Percentiles rank a stretch among this genome's conserved stretches.
These are phyloP conservation scores for Quercus berberidifolia DNA, from an alignment of 306 rosid species.

Conservation along the genomic window DNA sequence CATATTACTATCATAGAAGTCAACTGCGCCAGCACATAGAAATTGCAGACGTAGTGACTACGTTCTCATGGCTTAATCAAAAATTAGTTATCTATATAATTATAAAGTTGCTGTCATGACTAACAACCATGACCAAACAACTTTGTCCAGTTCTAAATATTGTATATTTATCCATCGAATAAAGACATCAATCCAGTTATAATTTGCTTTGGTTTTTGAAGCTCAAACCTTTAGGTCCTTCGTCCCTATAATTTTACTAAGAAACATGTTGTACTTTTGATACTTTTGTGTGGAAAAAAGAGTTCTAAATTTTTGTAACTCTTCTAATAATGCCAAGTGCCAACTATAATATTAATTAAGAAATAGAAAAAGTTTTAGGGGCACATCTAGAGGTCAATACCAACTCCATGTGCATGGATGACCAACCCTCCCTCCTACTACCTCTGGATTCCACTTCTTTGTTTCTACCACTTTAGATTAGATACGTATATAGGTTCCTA, in stretches of 20 bases:
- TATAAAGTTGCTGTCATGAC: slow-evolving; percentile 13
- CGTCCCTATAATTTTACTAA: slow-evolving; percentile 1
- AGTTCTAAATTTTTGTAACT: not conserved
- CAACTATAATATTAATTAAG: not conserved
- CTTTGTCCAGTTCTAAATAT: not conserved
- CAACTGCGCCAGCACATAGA: not conserved
- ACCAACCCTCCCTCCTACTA: slow-evolving; percentile 15
- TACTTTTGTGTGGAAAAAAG: not conserved
- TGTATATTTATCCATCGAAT: not conserved
- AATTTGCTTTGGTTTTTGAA: slow-evolving; percentile 8
- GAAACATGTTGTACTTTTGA: not conserved
- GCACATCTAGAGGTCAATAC: not conserved
- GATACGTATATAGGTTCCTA: not conserved
- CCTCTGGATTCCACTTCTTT: slow-evolving; percentile 14
- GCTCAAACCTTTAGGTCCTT: not conserved
- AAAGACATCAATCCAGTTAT: not conserved
- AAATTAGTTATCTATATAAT: not conserved
- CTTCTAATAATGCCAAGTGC: not conserved
- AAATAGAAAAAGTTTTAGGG: not conserved
- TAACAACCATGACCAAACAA: slow-evolving; percentile 17
- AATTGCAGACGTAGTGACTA: slow-evolving; percentile 1
- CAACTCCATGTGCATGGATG: slow-evolving; percentile 46
- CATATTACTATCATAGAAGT: not conserved
- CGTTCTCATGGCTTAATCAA: not conserved
- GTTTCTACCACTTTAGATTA: not conserved